Evolutionary conservation across 1,139 yeast genomes (phyloP), one percentile per base, ranked within the genome.

Genomic region (Yamadazyma blattariae): DNA sequence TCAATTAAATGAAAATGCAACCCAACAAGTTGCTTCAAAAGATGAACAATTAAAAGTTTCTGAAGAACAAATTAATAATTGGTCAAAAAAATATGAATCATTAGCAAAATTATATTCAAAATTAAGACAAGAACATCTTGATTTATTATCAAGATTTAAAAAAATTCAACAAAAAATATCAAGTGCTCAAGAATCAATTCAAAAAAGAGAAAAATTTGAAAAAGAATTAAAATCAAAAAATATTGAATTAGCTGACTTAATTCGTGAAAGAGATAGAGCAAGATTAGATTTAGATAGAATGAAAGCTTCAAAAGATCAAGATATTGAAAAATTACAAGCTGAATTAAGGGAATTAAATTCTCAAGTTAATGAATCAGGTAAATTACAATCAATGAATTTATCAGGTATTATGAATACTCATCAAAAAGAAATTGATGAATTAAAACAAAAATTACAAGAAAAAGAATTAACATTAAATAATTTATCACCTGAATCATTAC

Each of bases 181-280:
- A 20, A 84, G 95, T 41, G 96, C 97, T 7, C 96, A 88, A 56
- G 97, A 89, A 58, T 86, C 96, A 0, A 79, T 89, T 43, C 84
- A 84, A 48, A 84, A 82, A 59, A 81, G 90, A 47, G 96, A 89
- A 52, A 79, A 79, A 52, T 65, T 86, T 27, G 96, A 89, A 58
- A 79, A 85, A 43, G 96, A 88, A 42, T 65, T 88, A 57, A 87
- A 86, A 56, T 75, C 92, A 12, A 89, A 89, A 62, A 89, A 87
- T 54, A 71, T 88, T 35, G 96, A 89, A 57, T 71, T 89, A 46
- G 96, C 96, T 1, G 96, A 88, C 51, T 71, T 89, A 51, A 88
- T 88, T 41, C 76, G 95, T 43, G 96, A 89, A 55, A 79, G 97
- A 44, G 97, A 89, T 53, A 73, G 95, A 39, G 95, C 96, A 1